A percentile compares a stretch with the other conserved stretches of the same genome.
These are phyloP conservation scores for Amoeboaphelidium protococcarum DNA, from an alignment of 371 early-diverging fungal genomes.

Conservation along the genomic window DNA sequence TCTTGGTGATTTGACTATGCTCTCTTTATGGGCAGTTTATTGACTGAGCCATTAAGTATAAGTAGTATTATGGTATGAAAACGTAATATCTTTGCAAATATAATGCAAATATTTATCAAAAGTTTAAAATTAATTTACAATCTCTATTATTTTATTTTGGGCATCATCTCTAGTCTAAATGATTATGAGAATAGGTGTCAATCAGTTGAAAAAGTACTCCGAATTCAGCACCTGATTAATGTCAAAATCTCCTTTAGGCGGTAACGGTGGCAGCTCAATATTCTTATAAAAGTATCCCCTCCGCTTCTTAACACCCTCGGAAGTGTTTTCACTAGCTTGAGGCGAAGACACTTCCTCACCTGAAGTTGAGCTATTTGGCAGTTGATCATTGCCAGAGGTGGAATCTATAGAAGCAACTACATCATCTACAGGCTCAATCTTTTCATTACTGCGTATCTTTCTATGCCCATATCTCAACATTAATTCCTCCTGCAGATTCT, in stretches of 20 bases:
- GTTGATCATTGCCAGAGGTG: conserved; percentile 10
- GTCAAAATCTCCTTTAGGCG: conserved; percentile 56
- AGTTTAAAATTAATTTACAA: too few species aligned
- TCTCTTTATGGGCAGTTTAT: too few species aligned
- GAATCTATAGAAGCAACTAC: not conserved
- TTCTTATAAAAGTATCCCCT: conserved; percentile 7
- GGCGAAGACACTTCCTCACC: conserved; percentile 1
- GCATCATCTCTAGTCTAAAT: too few species aligned
- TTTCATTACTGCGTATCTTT: conserved; percentile 15
- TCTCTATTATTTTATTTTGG: too few species aligned
- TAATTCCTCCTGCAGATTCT: conserved; percentile 53
- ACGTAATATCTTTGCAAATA: too few species aligned
- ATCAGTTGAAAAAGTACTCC: conserved; percentile 61
- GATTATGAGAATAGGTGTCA: too few species aligned
- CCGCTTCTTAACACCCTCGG: not conserved
- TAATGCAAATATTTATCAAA: too few species aligned
- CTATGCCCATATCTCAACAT: conserved; percentile 45
- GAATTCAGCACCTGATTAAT: conserved; percentile 45
- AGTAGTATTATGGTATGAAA: too few species aligned
- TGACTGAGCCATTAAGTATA: too few species aligned
- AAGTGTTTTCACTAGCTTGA: not conserved
- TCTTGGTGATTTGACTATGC: too few species aligned
- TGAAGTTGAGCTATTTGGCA: not conserved
- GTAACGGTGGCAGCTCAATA: conserved; percentile 42
- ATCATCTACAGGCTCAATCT: not conserved